Percentiles rank a stretch among this genome's conserved stretches.
Conservation (phyloP, 345 rosid species). For the Boechera stricta region DNA sequence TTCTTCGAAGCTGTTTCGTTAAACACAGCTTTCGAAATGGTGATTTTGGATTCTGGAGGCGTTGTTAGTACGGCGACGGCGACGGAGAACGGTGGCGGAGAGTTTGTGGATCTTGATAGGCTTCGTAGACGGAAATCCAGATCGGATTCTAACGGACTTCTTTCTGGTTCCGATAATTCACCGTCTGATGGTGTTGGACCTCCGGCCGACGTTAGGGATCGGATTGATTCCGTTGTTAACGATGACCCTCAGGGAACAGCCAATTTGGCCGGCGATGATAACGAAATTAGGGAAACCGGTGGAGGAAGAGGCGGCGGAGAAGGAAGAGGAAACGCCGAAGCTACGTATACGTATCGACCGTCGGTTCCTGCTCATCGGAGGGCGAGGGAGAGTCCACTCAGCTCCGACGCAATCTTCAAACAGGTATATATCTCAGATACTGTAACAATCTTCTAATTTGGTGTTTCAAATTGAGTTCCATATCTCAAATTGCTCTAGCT, state of each 20-base stretch:
- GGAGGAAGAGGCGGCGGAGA: slow-evolving; percentile 31
- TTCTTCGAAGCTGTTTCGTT: background rate
- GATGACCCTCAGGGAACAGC: slow-evolving; percentile 35
- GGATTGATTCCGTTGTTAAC: slow-evolving; percentile 36
- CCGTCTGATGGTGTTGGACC: slow-evolving; percentile 38
- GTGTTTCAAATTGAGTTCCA: background rate
- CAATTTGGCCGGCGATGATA: slow-evolving; percentile 43
- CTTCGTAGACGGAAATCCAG: slow-evolving; percentile 52
- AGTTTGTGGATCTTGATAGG: slow-evolving; percentile 56
- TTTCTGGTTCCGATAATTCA: slow-evolving; percentile 13
- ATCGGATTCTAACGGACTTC: slow-evolving; percentile 34
- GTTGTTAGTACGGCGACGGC: slow-evolving; percentile 4
- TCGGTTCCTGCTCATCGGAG: slow-evolving; percentile 81
- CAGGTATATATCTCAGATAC: slow-evolving; percentile 53
- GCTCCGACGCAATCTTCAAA: slow-evolving; percentile 82
- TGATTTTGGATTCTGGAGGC: slow-evolving; percentile 48
- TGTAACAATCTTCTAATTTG: background rate
- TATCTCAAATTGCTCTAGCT: slow-evolving; percentile 7
- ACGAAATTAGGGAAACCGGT: slow-evolving; percentile 47
- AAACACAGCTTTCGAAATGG: slow-evolving; percentile 41
- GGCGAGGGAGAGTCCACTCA: slow-evolving; percentile 83
- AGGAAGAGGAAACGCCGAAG: slow-evolving; percentile 36
- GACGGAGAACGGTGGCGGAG: slow-evolving; percentile 43
- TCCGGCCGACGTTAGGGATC: slow-evolving; percentile 42
- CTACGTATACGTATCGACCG: slow-evolving; percentile 63